phyloP scores from a whole-genome alignment of 352 stramenopile species.

The Pythium aristosporum region DNA sequence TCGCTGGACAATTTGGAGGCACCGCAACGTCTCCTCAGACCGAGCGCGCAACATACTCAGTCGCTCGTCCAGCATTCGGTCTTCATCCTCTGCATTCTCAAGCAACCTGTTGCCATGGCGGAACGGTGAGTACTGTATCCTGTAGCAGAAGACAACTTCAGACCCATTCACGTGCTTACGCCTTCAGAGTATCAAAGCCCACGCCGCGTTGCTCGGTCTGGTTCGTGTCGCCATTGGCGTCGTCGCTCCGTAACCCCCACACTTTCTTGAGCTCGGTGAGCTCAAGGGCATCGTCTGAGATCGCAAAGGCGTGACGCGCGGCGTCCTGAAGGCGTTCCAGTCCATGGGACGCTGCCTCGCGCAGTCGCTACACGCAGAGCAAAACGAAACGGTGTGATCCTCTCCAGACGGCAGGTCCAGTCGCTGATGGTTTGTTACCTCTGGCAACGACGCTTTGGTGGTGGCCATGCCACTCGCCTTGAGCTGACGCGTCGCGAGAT shows the following conservation, averaged over 20 bases:
- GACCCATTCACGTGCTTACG: constrained; percentile 1
- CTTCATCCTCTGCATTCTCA: constrained; percentile 37
- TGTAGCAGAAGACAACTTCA: not conserved
- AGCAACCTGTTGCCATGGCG: constrained; percentile 30
- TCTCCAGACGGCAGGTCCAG: not conserved
- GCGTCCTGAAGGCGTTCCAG: constrained; percentile 46
- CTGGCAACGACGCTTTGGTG: constrained; percentile 37
- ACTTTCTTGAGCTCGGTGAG: constrained; percentile 50
- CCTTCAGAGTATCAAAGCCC: constrained; percentile 5
- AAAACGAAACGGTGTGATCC: not conserved
- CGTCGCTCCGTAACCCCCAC: constrained; percentile 40
- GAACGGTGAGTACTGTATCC: not conserved
- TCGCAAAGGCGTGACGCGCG: constrained; percentile 34
- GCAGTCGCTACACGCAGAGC: constrained; percentile 39
- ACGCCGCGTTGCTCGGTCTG: not conserved
- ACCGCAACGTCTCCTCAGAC: constrained; percentile 34
- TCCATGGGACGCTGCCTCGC: constrained; percentile 30
- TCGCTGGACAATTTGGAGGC: constrained; percentile 38
- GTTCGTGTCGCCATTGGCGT: not conserved
- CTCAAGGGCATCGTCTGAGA: constrained; percentile 40
- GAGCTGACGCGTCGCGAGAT: constrained; percentile 56
- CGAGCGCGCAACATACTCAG: constrained; percentile 35
- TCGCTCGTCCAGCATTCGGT: constrained; percentile 44
- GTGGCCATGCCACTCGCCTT: constrained; percentile 48
- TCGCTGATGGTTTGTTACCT: constrained; percentile 28